Conservation (phyloP, 2,329 filamentous ascomycete species). For the Cladobotryum protrusum region DNA sequence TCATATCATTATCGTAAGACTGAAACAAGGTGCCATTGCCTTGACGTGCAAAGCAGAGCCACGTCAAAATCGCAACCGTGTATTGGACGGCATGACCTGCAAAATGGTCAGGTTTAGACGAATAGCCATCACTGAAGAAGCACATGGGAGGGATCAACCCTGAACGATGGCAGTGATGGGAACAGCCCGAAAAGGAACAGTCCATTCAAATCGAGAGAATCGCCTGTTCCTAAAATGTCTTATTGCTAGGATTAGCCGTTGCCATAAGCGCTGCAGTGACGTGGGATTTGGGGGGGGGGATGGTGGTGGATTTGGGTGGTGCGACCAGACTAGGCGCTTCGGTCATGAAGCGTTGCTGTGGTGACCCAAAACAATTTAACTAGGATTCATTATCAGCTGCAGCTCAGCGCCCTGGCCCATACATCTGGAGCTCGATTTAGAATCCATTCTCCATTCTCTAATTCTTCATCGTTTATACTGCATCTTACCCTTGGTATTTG, state of each 20-base stretch:
- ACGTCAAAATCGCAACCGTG: no score
- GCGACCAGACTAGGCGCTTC: background rate
- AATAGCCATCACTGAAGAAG: no score
- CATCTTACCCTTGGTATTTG: conserved; percentile 9
- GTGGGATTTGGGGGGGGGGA: background rate
- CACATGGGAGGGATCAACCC: background rate
- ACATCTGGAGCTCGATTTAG: conserved; percentile 21
- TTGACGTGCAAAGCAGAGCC: background rate
- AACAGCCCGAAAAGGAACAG: background rate
- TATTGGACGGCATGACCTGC: background rate
- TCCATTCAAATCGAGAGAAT: background rate
- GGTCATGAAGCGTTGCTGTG: conserved; percentile 23
- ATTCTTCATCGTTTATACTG: conserved; percentile 12
- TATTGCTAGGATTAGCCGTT: background rate
- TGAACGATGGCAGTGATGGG: background rate
- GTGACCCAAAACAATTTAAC: conserved; percentile 27
- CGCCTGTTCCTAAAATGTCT: background rate
- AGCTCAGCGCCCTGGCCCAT: conserved; percentile 17
- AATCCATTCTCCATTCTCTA: conserved; percentile 13
- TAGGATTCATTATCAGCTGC: conserved; percentile 15
- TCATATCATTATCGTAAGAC: background rate
- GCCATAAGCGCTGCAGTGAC: background rate
- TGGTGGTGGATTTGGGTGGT: background rate
- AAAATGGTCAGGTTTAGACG: background rate
- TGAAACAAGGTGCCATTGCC: background rate